Evolutionary conservation across 108 stramenopile species (phyloP).

Genomic region (Tribonema minus): DNA sequence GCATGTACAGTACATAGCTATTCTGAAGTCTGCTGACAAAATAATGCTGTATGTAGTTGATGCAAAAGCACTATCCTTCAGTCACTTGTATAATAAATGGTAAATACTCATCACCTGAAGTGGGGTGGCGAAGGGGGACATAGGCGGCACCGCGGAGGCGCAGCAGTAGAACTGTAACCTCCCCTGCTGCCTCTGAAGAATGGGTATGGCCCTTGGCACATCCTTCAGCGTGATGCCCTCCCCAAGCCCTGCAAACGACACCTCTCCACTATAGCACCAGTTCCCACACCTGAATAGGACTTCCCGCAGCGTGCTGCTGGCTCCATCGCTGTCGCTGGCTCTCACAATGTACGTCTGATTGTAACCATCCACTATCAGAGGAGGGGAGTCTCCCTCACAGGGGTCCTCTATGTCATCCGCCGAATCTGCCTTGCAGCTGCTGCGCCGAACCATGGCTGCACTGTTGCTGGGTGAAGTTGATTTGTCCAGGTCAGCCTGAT

Average conservation of each 20-base stretch:
- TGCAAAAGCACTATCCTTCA: not conserved
- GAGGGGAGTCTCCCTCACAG: slow-evolving; percentile 29
- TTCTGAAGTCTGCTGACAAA: too few relatives aligned
- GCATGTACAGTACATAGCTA: too few relatives aligned
- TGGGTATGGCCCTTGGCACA: slow-evolving; percentile 63
- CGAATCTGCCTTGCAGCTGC: too few relatives aligned
- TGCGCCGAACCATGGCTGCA: too few relatives aligned
- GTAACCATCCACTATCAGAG: slow-evolving; percentile 36
- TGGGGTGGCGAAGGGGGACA: not conserved
- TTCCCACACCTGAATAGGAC: slow-evolving; percentile 70
- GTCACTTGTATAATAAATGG: not conserved
- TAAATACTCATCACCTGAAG: not conserved
- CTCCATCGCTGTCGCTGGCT: slow-evolving; percentile 15
- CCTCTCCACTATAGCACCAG: slow-evolving; percentile 65
- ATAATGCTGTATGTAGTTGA: too few relatives aligned
- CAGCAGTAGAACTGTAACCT: slow-evolving; percentile 60
- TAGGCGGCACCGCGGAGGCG: slow-evolving; percentile 5
- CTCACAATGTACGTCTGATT: slow-evolving; percentile 52
- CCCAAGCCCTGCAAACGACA: slow-evolving; percentile 53
- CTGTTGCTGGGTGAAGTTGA: too few relatives aligned
- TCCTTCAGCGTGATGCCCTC: slow-evolving; percentile 63
- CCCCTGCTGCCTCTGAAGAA: slow-evolving; percentile 68
- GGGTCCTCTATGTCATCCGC: too few relatives aligned
- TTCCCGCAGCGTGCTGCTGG: slow-evolving; percentile 35
- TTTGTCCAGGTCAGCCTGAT: too few relatives aligned